Conservation (phyloP, 1,139 yeast genomes). For the Candida dubliniensis region DNA sequence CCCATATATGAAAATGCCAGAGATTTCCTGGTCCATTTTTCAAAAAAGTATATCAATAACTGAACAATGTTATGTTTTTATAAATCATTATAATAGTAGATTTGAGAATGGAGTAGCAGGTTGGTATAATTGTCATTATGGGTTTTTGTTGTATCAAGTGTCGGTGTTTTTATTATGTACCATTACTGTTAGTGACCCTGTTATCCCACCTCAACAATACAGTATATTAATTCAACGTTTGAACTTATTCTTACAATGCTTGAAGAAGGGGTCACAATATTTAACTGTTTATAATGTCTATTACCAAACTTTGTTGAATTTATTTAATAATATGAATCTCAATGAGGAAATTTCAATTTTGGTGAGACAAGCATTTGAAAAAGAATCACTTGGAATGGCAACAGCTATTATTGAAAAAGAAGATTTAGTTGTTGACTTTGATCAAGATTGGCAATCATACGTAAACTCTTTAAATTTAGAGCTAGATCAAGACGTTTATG, state of each 20-base stretch:
- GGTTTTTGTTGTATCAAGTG: background rate
- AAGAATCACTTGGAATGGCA: background rate
- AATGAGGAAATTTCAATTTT: background rate
- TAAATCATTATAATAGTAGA: background rate
- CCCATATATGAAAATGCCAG: background rate
- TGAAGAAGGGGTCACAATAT: background rate
- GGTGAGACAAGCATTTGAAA: background rate
- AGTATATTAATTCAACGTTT: background rate
- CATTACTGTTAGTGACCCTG: background rate
- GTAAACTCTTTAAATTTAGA: background rate
- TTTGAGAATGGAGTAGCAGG: background rate
- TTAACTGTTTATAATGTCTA: background rate
- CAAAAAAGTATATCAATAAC: background rate
- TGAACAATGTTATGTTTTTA: background rate
- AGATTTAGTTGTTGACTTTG: background rate
- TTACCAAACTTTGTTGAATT: background rate
- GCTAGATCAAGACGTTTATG: background rate
- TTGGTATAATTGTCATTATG: slow-evolving; percentile 1
- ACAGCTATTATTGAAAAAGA: no score
- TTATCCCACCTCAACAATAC: background rate
- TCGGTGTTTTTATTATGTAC: slow-evolving; percentile 1
- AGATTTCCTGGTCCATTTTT: background rate
- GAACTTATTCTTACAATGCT: background rate
- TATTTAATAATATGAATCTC: background rate
- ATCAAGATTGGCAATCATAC: slow-evolving; percentile 2